Base-by-base conservation (phyloP, 208 protist genomes). In the Leishmania arabica region DNA sequence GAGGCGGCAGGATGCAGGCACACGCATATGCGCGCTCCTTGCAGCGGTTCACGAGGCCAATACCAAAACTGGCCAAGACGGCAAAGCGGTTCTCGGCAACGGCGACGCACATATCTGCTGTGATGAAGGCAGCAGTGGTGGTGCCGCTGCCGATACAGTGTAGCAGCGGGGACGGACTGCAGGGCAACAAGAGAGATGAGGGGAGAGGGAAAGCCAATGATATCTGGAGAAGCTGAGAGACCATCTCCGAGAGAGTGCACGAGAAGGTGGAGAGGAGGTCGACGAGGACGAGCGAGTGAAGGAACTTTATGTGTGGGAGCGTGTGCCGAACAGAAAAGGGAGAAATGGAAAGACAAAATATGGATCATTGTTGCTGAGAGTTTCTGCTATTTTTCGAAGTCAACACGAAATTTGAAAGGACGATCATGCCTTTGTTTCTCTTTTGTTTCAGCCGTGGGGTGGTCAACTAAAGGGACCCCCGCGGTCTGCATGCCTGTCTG, bases 401-500 rank as follows among this genome's bases (percentile, higher is more conserved):
- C 34, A 66, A 40, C 27, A 37, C 6, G 17, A 75, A 72, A 70
- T n/a, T 34, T 34, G 49, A 75, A 62, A 21, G 45, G 42, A 27
- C 40, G 5, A 21, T 81, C 51, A 49, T 64, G 45, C 75, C 51
- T 21, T 78, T 40, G 15, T 11, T 42, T 76, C 24, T 42, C 42
- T 66, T 27, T 66, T 75, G 60, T 54, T 77, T 85, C 13, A 31
- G 17, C 56, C 45, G 31, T 40, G 62, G 31, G 8, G 31, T 68
- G 31, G 15, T 13, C 62, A 24, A 19, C 31, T 3, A 68, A 68
- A 40, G 27, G 62, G 62, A 68, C 13, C 11, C 3, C 15, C 31
- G 62, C 45, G 3, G 5, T 7, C 60, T 66, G 31, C 60, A 13
- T 66, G n/a, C 31, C n/a, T 40, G 15, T 21, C 31, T 31, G 17